Base-by-base conservation (phyloP, 1,284 basidiomycete species). In the Ceratorhiza oryzae-sativae region DNA sequence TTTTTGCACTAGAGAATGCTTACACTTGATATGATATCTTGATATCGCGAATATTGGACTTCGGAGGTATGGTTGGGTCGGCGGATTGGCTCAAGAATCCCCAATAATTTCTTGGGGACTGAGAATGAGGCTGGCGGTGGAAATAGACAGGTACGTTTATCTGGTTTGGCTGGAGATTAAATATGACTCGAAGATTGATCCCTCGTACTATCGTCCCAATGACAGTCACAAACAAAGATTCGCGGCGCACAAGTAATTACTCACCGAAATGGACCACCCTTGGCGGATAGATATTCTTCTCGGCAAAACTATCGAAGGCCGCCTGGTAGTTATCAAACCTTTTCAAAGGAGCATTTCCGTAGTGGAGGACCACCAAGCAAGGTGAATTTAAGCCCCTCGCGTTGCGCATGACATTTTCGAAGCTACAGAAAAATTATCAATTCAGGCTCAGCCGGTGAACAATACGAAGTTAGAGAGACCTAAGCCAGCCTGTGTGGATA, bases 81-180 rank as follows among this genome's bases (percentile, higher is more conserved):
- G 59, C 59, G 23, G 32, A 61, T 25, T 61, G 59, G 41, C 59
- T 61, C 25, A 61, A 32, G 23, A 61, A 61, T 5, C 59, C 59
- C 59, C 59, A 61, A 30, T 46, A 61, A 25, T 61, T 18, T 10
- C 23, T 8, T 10, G 59, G 59, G 3, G 25, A 42, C 32, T 46
- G 23, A 46, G 59, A 61, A 15, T 25, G 6, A 18, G 59, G 59
- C 12, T 61, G 39, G 9, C 59, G 8, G 23, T 61, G 59, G 20
- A 61, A 41, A 32, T 61, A 61, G 5, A 61, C 59, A n/a, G 59
- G 59, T 30, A 34, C 12, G 9, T 18, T 42, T 2, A 61, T 46
- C 15, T 61, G 59, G 42, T 46, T 20, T 1, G 59, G 59, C 23
- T 61, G 25, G 32, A 61, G 15, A 0, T 27, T 5, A 15, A 61